Conservation (phyloP, 192 early-diverging fungal species). For the Linnemannia schmuckeri region DNA sequence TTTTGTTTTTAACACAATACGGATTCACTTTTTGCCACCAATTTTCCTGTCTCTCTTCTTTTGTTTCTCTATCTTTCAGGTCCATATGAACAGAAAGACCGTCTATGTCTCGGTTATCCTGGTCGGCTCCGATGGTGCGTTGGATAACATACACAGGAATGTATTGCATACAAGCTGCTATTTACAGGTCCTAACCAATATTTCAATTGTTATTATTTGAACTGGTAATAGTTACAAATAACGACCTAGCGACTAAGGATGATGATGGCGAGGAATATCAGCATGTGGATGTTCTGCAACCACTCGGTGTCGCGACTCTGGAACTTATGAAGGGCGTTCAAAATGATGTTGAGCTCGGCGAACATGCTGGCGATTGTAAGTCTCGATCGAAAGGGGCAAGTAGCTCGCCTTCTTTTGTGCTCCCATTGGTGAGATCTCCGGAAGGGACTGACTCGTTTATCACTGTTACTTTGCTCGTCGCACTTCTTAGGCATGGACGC, state of each 20-base stretch:
- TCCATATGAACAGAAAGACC: constrained; percentile 74
- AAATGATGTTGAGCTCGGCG: constrained; percentile 51
- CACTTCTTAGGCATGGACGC: constrained; percentile 70
- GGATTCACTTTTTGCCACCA: constrained; percentile 29
- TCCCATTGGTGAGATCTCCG: too few relatives aligned
- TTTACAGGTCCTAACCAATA: background rate
- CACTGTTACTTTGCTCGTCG: background rate
- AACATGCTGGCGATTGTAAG: constrained; percentile 69
- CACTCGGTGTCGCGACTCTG: constrained; percentile 57
- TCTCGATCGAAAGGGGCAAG: background rate
- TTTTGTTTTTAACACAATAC: background rate
- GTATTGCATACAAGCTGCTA: background rate
- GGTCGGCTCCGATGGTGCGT: constrained; percentile 68
- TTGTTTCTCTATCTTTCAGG: constrained; percentile 42
- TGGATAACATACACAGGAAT: background rate
- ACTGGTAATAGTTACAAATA: constrained; percentile 62
- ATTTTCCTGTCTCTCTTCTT: background rate
- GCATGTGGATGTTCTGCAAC: constrained; percentile 39
- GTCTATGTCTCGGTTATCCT: constrained; percentile 72
- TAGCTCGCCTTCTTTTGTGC: background rate
- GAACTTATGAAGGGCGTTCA: constrained; percentile 65
- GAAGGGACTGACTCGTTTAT: background rate
- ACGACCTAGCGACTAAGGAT: constrained; percentile 61
- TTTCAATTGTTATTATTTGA: background rate
- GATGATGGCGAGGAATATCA: constrained; percentile 47